A percentile compares a stretch with the other conserved stretches of the same genome.
Conservation (phyloP, 805 yeast genomes). For the Lipomyces lipofer region DNA sequence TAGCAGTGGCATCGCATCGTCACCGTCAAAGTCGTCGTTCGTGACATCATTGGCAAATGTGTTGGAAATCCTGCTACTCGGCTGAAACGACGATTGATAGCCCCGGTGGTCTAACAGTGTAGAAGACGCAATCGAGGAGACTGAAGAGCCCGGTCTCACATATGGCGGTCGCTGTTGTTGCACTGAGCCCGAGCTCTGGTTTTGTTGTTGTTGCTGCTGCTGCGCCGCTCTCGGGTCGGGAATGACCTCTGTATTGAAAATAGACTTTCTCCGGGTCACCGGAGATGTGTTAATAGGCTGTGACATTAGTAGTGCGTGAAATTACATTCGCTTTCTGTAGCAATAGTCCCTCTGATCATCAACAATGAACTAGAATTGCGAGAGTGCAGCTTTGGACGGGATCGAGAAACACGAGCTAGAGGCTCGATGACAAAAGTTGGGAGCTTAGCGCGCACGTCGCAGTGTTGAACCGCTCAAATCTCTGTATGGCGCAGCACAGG, state of each 20-base stretch:
- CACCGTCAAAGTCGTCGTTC: slow-evolving; percentile 6
- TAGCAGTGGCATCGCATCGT: not conserved
- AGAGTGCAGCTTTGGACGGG: no score
- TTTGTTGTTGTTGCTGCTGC: slow-evolving; percentile 15
- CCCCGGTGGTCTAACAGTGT: slow-evolving; percentile 23
- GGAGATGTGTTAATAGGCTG: not conserved
- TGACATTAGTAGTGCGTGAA: no score
- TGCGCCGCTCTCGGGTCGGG: slow-evolving; percentile 11
- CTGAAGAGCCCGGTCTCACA: slow-evolving; percentile 5
- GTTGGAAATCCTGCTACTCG: slow-evolving; percentile 8
- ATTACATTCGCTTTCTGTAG: no score
- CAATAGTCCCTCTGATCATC: no score
- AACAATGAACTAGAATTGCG: no score
- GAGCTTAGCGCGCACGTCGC: no score
- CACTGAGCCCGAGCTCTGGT: not conserved
- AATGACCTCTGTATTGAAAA: slow-evolving; percentile 15
- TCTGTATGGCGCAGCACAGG: no score
- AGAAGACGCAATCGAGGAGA: slow-evolving; percentile 20
- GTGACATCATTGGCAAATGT: slow-evolving; percentile 4
- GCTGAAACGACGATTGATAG: slow-evolving; percentile 6
- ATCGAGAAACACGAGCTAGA: no score
- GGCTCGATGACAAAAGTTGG: no score
- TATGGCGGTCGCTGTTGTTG: not conserved
- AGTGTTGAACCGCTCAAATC: no score
- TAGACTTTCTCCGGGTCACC: slow-evolving; percentile 12